Percentiles rank a stretch among this genome's conserved stretches.
Conservation (phyloP, 225 moss, liverwort and hornwort species). For the Thuidium tamariscinum region DNA sequence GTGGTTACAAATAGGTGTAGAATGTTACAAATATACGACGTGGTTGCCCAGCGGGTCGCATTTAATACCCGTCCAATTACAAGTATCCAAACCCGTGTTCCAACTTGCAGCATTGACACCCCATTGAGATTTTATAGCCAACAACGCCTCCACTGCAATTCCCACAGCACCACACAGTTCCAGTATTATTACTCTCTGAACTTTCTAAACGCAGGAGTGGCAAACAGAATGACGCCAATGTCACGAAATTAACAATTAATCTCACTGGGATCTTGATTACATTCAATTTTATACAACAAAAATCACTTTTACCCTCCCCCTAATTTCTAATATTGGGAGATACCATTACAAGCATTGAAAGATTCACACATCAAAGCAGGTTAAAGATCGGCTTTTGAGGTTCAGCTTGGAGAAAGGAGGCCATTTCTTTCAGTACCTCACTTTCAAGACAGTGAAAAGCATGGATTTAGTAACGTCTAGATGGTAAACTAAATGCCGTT, state of each 20-base stretch:
- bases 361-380: background rate
- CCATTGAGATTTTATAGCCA: conserved; percentile 13
- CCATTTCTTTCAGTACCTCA: background rate
- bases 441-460: background rate
- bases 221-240: background rate
- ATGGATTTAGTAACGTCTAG: background rate
- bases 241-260: background rate
- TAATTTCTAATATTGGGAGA: too few relatives aligned
- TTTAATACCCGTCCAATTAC: conserved; percentile 15
- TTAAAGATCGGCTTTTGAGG: too few relatives aligned
- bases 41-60: conserved; percentile 17
- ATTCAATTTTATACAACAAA: background rate
- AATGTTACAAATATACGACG: conserved; percentile 4
- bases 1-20: background rate
- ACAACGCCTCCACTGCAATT: conserved; percentile 9
- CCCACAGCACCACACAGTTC: background rate
- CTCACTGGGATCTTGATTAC: background rate
- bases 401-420: background rate
- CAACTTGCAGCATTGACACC: background rate
- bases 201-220: background rate
- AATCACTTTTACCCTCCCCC: background rate
- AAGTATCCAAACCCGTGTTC: conserved; percentile 1
- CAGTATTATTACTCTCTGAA: background rate
- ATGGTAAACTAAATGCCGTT: background rate
- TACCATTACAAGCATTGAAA: background rate